Conservation (phyloP, 2,329 filamentous ascomycete species). For the Cladophialophora bantiana region DNA sequence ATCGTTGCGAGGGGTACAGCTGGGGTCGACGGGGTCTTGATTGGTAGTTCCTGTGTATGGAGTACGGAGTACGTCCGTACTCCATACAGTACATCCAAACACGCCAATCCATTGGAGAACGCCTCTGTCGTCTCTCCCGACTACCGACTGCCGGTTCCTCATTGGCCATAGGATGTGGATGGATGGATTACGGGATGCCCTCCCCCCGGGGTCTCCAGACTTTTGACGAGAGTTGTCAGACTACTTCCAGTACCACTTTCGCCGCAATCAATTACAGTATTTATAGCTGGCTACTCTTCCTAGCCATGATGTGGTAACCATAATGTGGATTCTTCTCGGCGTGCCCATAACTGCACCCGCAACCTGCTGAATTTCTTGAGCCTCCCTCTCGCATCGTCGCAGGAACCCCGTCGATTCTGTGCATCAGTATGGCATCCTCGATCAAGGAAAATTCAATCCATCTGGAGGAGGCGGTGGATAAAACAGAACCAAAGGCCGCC, state of each 20-base stretch:
- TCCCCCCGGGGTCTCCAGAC: constrained; percentile 20
- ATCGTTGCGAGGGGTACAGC: no score
- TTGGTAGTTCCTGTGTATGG: no score
- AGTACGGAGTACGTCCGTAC: not conserved
- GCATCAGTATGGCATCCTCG: constrained; percentile 10
- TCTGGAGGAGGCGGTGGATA: constrained; percentile 10
- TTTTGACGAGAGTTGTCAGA: constrained; percentile 22
- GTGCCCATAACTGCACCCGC: not conserved
- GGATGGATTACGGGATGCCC: not conserved
- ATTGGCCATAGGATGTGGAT: not conserved
- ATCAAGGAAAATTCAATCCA: constrained; percentile 18
- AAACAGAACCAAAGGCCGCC: constrained; percentile 13
- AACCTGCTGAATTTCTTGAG: constrained; percentile 13
- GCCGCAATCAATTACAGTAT: constrained; percentile 5
- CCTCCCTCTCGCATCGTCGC: constrained; percentile 11
- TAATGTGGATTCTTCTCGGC: not conserved
- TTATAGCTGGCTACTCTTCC: constrained; percentile 4
- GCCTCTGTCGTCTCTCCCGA: not conserved
- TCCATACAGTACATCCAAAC: not conserved
- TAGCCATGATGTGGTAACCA: not conserved
- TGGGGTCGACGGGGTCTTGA: no score
- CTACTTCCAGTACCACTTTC: constrained; percentile 7
- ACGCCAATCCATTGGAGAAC: not conserved
- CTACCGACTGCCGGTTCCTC: not conserved
- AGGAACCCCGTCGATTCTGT: constrained; percentile 6